Evolutionary conservation across 257 asterid species (phyloP), one percentile per base, ranked within the genome.

Genomic region (Penstemon newberryi): DNA sequence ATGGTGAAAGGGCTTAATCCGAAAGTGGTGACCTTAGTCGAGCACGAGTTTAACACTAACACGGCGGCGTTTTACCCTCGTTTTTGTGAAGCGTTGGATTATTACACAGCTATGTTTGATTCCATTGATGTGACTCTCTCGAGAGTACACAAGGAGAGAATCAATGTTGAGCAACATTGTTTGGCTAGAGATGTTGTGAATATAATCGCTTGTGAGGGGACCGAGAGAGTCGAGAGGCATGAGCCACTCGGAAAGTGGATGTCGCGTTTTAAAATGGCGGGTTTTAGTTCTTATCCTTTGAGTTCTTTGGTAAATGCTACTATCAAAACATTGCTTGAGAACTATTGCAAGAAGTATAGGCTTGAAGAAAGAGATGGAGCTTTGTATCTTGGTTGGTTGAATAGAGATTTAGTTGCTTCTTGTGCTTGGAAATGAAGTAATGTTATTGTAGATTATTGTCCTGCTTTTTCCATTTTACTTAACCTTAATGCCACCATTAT

Each of bases 321-420:
- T 0, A 91, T 92, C 68, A 86, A 79, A 54, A 71, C 74, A 7
- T 72, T 85, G 87, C 86, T 92, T 2, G 77, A 76, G 38, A 87
- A 75, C 77, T 86, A 87, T 62, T 77, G 86, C 47, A 65, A 71
- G 8, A 83, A 81, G 46, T 89, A 84, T 72, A 87, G 96, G 63
- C 84, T 87, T 77, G 83, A 82, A 58, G 96, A 92, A 65, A 85
- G 95, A 76, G 91, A 91, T 76, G 96, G 91, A 6, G 95, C 96
- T 56, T 81, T 91, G 43, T 89, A 83, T 81, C 94, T 91, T 74
- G 98, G 98, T 63, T 91, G 98, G 98, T 79, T 87, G 89, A 78
- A 85, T 64, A 87, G 96, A 70, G 92, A 92, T 80, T 84, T 92
- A 79, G 96, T 89, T 15, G 94, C 89, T 71, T 80, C 96, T 69